Evolutionary conservation across 1,284 basidiomycete genomes (phyloP), one percentile per base, ranked within the genome.

Genomic region (Cutaneotrichosporon cavernicola): DNA sequence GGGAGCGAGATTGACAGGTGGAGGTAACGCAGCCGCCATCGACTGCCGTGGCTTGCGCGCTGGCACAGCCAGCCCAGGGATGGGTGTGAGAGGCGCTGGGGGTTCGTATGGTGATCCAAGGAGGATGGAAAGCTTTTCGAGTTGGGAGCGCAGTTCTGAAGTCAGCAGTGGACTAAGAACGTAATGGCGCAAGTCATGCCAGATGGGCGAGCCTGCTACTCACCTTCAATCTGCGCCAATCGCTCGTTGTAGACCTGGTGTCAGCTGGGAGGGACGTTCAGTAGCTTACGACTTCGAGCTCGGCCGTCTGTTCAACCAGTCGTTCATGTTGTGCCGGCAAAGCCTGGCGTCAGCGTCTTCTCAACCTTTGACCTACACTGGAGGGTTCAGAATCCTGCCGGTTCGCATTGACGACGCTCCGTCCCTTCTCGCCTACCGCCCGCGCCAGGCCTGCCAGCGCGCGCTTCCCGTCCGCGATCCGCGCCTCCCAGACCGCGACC

Each of bases 31-130:
- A 14, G 47, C 43, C 11, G 55, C 46, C 30, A 63, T 36, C 13
- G 56, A 53, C 16, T 46, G 56, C 10, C 59, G 55, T 0, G 43
- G 40, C 9, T 62, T 16, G 8, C 63, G 56, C n/a, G 66, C 40
- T 5, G 58, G 34, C 14, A 58, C 47, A 16, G 61, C 46, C 14
- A 32, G 40, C 2, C 72, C 71, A 0, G 76, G 71, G n/a, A 79
- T 69, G 4, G 73, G 66, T 21, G 70, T 64, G 5, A 77, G 67
- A 0, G 77, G 75, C 34, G 69, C 65, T 8, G 76, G 66, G 0
- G 73, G 64, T 14, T 75, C 74, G 61, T 75, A 76, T 0, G 75
- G 74, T 0, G 73, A 65, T 2, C 77, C 77, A n/a, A 79, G 72
- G 1, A 79, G 69, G n/a, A 65, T 60, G 0, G 72, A 67, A 0